phyloP scores from a whole-genome alignment of 768 basidiomycete species.

The Lactarius pseudohatsudake region DNA sequence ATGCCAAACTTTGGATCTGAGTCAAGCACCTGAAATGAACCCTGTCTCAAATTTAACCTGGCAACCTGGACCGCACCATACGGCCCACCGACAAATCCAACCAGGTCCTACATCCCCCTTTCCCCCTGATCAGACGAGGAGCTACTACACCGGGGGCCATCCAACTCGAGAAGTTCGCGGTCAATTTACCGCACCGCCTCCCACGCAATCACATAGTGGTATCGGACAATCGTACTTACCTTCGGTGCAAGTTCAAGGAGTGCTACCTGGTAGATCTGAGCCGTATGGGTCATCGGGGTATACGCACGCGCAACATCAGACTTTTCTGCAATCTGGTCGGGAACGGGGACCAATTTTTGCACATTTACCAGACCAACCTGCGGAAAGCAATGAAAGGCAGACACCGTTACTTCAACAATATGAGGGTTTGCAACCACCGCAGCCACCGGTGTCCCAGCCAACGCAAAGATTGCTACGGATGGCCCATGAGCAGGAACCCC shows the following conservation, averaged over 20 bases:
- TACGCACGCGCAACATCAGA: not conserved
- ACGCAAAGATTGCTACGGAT: constrained; percentile 8
- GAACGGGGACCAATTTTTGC: not conserved
- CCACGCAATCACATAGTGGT: not conserved
- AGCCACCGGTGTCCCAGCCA: constrained; percentile 4
- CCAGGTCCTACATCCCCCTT: constrained; percentile 30
- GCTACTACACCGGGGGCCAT: constrained; percentile 6
- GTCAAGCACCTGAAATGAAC: not conserved
- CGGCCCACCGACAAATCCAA: constrained; percentile 11
- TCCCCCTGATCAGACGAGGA: constrained; percentile 28
- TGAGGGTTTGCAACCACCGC: not conserved
- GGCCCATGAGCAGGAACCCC: constrained; percentile 13
- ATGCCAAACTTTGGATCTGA: not conserved
- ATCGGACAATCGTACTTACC: not conserved
- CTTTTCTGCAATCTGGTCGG: not conserved
- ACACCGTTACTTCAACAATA: not conserved
- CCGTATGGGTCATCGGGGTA: constrained; percentile 4
- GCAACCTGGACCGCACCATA: constrained; percentile 19
- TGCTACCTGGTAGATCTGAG: not conserved
- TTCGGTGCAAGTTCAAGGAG: not conserved
- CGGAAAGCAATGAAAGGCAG: not conserved
- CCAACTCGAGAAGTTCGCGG: constrained; percentile 12
- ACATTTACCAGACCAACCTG: not conserved
- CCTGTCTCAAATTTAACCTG: constrained; percentile 13
- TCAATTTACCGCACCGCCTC: not conserved